A percentile compares a stretch with the other conserved stretches of the same genome.
Conservation (phyloP, 2,329 filamentous ascomycete species). For the Colletotrichum incanum region DNA sequence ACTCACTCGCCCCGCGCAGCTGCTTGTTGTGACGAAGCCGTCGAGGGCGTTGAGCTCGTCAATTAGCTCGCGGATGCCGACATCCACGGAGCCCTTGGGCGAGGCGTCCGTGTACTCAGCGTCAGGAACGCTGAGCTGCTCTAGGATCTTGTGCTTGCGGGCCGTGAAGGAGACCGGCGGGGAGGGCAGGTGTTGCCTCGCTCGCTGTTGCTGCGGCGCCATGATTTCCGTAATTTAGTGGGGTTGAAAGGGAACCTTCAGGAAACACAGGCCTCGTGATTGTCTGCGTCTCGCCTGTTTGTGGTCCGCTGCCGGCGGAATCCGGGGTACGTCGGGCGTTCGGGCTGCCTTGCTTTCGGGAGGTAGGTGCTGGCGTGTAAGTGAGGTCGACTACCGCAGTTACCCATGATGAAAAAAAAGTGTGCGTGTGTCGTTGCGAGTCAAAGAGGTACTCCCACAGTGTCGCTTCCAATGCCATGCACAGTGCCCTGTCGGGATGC, state of each 20-base stretch:
- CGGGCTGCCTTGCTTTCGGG: background rate
- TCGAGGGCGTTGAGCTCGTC: slow-evolving; percentile 81
- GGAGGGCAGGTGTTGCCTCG: slow-evolving; percentile 44
- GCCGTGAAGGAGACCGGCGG: slow-evolving; percentile 62
- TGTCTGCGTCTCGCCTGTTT: background rate
- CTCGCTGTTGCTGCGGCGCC: slow-evolving; percentile 33
- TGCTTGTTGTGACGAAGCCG: slow-evolving; percentile 92
- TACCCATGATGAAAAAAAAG: slow-evolving; percentile 8
- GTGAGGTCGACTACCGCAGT: slow-evolving; percentile 28
- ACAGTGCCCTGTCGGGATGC: slow-evolving; percentile 23
- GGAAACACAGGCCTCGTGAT: background rate
- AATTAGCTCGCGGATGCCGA: slow-evolving; percentile 83
- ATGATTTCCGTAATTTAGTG: slow-evolving; percentile 14
- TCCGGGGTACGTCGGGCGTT: slow-evolving; percentile 14
- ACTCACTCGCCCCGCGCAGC: slow-evolving; percentile 89
- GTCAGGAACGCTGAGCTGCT: slow-evolving; percentile 77
- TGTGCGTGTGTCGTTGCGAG: slow-evolving; percentile 3
- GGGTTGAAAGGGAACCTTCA: background rate
- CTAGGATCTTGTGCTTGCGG: slow-evolving; percentile 82
- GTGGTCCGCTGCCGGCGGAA: background rate
- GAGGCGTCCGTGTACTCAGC: slow-evolving; percentile 85
- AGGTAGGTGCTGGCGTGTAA: slow-evolving; percentile 29
- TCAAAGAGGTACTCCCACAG: slow-evolving; percentile 25
- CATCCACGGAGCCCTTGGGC: slow-evolving; percentile 90
- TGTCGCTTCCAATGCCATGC: accelerated